Percentiles rank a stretch among this genome's conserved stretches.
Conservation (phyloP, 2,329 filamentous ascomycete species). For the Macroventuria anomochaeta region DNA sequence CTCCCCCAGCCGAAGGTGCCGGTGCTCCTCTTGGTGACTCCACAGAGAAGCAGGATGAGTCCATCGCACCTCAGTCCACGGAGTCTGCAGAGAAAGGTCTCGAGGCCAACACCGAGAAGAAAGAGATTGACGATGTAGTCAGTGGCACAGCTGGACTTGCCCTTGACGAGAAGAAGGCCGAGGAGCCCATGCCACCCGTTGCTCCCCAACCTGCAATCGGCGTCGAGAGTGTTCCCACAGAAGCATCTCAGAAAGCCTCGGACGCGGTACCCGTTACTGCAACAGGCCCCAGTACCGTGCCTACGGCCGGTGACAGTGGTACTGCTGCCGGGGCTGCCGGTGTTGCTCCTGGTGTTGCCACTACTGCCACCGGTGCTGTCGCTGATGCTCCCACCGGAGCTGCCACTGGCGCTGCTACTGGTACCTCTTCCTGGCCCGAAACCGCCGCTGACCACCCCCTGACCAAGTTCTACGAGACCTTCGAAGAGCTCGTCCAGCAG, state of each 20-base stretch:
- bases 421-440: slow-evolving; percentile 45
- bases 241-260: slow-evolving; percentile 11
- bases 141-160: slow-evolving; percentile 26
- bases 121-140: slow-evolving; percentile 25
- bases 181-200: slow-evolving; percentile 21
- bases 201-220: slow-evolving; percentile 14
- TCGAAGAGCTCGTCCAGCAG: slow-evolving; percentile 64
- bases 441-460: slow-evolving; percentile 53
- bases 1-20: slow-evolving; percentile 22
- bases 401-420: slow-evolving; percentile 9
- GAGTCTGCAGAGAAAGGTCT: slow-evolving; percentile 22
- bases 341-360: slow-evolving; percentile 17
- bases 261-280: slow-evolving; percentile 23
- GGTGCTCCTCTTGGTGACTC: slow-evolving; percentile 11
- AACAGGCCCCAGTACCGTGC: slow-evolving; percentile 13
- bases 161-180: slow-evolving; percentile 23
- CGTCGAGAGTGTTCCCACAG: slow-evolving; percentile 13
- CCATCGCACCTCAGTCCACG: slow-evolving; percentile 13
- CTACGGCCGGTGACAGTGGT: slow-evolving; percentile 2
- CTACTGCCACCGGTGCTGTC: slow-evolving; percentile 7
- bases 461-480: slow-evolving; percentile 62
- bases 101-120: slow-evolving; percentile 21
- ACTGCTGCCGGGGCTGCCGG: slow-evolving; percentile 10
- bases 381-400: slow-evolving; percentile 1
- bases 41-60: slow-evolving; percentile 26